These are phyloP conservation scores for Calonectria ilicicola DNA, from an alignment of 2,329 filamentous ascomycete genomes.

Conservation along the genomic window DNA sequence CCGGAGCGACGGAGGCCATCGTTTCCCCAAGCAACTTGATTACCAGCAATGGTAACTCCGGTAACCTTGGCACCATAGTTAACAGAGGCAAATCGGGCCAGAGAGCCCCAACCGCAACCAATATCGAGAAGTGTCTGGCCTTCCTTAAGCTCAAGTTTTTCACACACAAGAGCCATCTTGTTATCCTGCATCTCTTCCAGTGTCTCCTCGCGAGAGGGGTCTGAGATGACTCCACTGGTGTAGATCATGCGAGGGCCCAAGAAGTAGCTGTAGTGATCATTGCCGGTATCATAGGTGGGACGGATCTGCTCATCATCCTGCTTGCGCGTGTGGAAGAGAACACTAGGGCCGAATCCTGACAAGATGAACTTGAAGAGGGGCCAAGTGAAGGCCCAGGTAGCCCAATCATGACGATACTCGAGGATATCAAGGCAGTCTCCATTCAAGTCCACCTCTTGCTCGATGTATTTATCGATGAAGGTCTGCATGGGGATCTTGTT, in stretches of 20 bases:
- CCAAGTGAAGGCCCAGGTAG: slow-evolving; percentile 90
- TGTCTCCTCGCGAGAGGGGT: slow-evolving; percentile 86
- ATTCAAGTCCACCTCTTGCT: slow-evolving; percentile 94
- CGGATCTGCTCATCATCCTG: slow-evolving; percentile 98
- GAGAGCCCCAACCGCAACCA: slow-evolving; percentile 97
- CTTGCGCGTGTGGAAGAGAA: slow-evolving; percentile 90
- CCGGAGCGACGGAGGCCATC: slow-evolving; percentile 84
- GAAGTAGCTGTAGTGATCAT: slow-evolving; percentile 99
- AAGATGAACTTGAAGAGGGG: slow-evolving; percentile 89
- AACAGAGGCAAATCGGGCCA: slow-evolving; percentile 90
- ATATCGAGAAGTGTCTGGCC: slow-evolving; percentile 92
- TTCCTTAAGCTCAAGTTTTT: slow-evolving; percentile 88
- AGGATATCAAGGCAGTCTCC: slow-evolving; percentile 89
- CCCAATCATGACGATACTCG: slow-evolving; percentile 97
- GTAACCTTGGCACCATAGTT: slow-evolving; percentile 90
- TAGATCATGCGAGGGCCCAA: slow-evolving; percentile 99
- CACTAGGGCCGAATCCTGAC: slow-evolving; percentile 86
- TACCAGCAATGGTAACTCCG: slow-evolving; percentile 92
- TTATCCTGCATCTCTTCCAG: slow-evolving; percentile 98
- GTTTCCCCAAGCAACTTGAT: slow-evolving; percentile 98
- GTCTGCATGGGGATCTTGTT: slow-evolving; percentile 91
- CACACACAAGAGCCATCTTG: slow-evolving; percentile 93
- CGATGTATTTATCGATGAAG: slow-evolving; percentile 98
- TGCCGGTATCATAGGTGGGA: slow-evolving; percentile 96
- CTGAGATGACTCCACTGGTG: slow-evolving; percentile 92